Evolutionary conservation across 2,329 filamentous ascomycete species (phyloP).

Genomic region (Colletotrichum endophyticum): DNA sequence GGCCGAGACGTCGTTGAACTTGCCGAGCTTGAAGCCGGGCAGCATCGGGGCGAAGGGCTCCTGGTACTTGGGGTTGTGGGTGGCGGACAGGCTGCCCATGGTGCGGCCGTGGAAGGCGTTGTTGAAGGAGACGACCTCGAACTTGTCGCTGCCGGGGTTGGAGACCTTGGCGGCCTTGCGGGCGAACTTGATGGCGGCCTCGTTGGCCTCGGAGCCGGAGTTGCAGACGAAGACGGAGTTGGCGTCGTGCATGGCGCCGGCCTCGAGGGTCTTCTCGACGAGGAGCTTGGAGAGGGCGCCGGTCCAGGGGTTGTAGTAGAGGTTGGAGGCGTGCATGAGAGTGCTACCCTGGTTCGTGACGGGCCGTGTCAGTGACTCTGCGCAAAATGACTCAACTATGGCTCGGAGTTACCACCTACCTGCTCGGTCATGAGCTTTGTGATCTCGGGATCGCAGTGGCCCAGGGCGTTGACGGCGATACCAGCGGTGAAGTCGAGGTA

Average conservation of each 20-base stretch:
- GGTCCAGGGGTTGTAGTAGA: slow-evolving; percentile 97
- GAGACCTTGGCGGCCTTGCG: slow-evolving; percentile 84
- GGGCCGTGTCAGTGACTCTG: not conserved
- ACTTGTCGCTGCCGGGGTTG: slow-evolving; percentile 74
- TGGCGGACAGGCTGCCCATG: slow-evolving; percentile 94
- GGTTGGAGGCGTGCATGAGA: slow-evolving; percentile 90
- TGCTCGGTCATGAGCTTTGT: slow-evolving; percentile 78
- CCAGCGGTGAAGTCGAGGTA: slow-evolving; percentile 96
- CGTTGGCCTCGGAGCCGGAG: slow-evolving; percentile 95
- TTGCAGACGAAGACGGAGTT: slow-evolving; percentile 91
- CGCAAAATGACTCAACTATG: slow-evolving; percentile 1
- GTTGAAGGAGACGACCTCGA: slow-evolving; percentile 88
- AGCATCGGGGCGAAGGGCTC: slow-evolving; percentile 94
- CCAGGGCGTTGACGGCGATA: slow-evolving; percentile 92
- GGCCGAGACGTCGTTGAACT: slow-evolving; percentile 79
- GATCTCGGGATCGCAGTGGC: slow-evolving; percentile 86
- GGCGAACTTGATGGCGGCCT: slow-evolving; percentile 96
- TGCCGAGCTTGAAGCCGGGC: slow-evolving; percentile 87
- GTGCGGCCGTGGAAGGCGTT: slow-evolving; percentile 95
- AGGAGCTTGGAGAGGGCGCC: slow-evolving; percentile 86
- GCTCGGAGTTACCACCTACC: slow-evolving; percentile 45
- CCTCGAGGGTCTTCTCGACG: slow-evolving; percentile 78
- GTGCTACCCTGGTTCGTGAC: slow-evolving; percentile 63
- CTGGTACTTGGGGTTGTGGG: slow-evolving; percentile 98
- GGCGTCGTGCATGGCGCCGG: slow-evolving; percentile 82